A percentile compares a stretch with the other conserved stretches of the same genome.
These are phyloP conservation scores for Eurotiales sp. DNA, from an alignment of 2,329 filamentous ascomycete species.

Conservation along the genomic window DNA sequence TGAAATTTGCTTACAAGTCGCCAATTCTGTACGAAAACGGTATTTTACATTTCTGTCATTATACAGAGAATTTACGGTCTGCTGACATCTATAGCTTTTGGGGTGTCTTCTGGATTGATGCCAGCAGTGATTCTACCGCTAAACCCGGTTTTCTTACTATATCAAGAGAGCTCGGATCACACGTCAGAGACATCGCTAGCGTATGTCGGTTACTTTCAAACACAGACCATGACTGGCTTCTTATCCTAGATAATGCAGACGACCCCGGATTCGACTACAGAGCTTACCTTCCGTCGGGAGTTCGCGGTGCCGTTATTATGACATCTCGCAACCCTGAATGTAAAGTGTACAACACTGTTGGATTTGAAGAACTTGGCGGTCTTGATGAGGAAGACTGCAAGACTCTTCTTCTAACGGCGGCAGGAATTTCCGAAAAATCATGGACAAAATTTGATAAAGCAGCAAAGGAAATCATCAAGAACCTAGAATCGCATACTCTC, in stretches of 20 bases:
- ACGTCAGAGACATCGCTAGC: not conserved
- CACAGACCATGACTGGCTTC: not conserved
- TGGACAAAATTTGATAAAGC: not conserved
- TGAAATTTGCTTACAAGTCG: slow-evolving; percentile 4
- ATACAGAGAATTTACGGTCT: too few relatives aligned
- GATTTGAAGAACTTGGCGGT: not conserved
- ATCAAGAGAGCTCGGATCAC: not conserved
- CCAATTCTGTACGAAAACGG: not conserved
- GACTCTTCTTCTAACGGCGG: not conserved
- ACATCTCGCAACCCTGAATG: not conserved
- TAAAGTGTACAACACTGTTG: not conserved
- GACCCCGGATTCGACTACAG: not conserved
- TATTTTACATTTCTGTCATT: too few relatives aligned
- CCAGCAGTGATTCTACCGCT: too few relatives aligned
- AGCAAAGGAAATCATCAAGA: not conserved
- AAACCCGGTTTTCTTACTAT: too few relatives aligned
- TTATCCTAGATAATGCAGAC: slow-evolving; percentile 4
- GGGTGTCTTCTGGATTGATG: slow-evolving; percentile 6
- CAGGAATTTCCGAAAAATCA: not conserved
- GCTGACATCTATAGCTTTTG: too few relatives aligned
- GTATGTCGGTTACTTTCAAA: not conserved
- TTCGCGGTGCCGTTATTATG: not conserved
- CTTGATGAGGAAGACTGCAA: not conserved
- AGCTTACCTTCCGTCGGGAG: not conserved
- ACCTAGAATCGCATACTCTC: not conserved